Evolutionary conservation across 306 rosid genomes (phyloP), one percentile per base, ranked within the genome.

Genomic region (Begonia masoniana): DNA sequence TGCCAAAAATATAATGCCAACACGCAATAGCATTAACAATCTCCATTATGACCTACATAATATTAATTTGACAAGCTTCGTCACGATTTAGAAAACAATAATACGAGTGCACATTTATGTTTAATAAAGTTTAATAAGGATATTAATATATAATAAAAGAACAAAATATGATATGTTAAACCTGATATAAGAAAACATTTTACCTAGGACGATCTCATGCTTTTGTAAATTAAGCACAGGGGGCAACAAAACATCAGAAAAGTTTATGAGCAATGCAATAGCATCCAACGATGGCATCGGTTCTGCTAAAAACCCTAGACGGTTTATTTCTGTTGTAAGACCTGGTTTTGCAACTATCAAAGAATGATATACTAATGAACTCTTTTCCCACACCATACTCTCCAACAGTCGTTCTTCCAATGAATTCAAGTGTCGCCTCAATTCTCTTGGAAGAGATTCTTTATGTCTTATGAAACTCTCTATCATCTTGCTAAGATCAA

Each of bases 381-480:
- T 96, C 69, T 86, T 92, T 57, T 86, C 99, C 99, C 99, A 92
- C 14, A 92, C 99, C 99, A 92, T 81, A 68, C 95, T 81, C 73
- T 92, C 96, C 85, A 92, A 65, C 45, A 92, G 95, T 49, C 99
- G 84, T 70, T 92, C 99, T 76, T 92, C 99, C 86, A 92, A 70
- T 11, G 99, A 81, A 77, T 92, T 92, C 54, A 92, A 64, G 79
- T 92, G 96, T 10, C 99, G 81, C 69, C 93, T 81, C 75, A 92
- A 70, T 70, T 92, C 99, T 77, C 99, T 86, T 1, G 99, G 96
- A 59, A 92, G 96, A 62, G 99, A 83, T 42, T 86, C 99, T 64
- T 92, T n/a, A n/a, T n/a, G n/a, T n/a, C n/a, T n/a, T n/a, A n/a
- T n/a, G n/a, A n/a, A n/a, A n/a, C n/a, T n/a, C n/a, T n/a, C n/a